Evolutionary conservation across 345 rosid species (phyloP).

Genomic region (Eutrema heterophyllum): DNA sequence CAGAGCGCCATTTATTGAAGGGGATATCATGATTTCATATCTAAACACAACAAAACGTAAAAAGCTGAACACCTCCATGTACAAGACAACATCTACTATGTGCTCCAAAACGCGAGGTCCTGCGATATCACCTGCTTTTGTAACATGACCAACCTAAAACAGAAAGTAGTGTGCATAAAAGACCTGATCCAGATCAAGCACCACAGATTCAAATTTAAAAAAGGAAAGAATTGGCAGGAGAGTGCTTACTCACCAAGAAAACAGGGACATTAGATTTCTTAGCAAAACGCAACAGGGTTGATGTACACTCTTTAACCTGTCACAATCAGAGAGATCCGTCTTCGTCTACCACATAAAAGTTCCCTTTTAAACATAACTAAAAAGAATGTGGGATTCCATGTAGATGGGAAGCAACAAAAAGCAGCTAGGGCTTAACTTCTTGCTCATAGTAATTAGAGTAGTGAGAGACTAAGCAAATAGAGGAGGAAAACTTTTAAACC

Average conservation of each 20-base stretch:
- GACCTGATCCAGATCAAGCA: background rate
- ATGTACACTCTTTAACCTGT: conserved; percentile 91
- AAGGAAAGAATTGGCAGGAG: background rate
- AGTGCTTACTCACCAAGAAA: conserved; percentile 62
- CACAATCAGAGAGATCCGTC: background rate
- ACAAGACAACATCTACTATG: conserved; percentile 92
- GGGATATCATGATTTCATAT: background rate
- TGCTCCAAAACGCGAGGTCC: conserved; percentile 99
- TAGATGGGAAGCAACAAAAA: conserved; percentile 8
- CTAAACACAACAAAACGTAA: conserved; percentile 15
- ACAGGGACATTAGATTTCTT: conserved; percentile 80
- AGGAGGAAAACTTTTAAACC: conserved; percentile 39
- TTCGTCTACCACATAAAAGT: background rate
- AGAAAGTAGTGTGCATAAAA: conserved; percentile 15
- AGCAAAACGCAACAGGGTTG: conserved; percentile 82
- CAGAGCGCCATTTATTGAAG: background rate
- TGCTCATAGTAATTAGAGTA: background rate
- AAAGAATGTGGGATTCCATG: background rate
- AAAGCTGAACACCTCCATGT: conserved; percentile 75
- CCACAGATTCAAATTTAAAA: background rate
- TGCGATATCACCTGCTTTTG: conserved; percentile 88
- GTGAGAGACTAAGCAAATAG: background rate
- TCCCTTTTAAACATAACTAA: background rate
- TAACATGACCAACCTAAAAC: conserved; percentile 84
- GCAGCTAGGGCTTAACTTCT: background rate